Evolutionary conservation across 176 grass and related monocot species (phyloP).

Genomic region (Cenchrus americanus): DNA sequence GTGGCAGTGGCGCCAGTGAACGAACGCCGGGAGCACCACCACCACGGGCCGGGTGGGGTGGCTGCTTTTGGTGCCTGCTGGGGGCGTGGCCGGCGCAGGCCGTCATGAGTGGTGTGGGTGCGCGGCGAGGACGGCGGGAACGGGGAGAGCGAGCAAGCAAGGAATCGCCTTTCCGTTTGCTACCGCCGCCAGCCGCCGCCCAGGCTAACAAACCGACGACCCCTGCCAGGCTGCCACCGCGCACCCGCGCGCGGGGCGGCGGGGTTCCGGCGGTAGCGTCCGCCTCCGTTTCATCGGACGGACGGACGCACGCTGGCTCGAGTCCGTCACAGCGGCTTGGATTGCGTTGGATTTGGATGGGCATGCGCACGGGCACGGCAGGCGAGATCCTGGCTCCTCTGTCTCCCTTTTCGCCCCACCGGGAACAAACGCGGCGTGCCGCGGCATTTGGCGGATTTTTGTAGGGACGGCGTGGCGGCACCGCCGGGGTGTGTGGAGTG

Average conservation of each 20-base stretch:
- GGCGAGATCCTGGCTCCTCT: background rate
- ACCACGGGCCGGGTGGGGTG: background rate
- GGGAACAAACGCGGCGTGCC: background rate
- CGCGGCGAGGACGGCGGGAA: background rate
- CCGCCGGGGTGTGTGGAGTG: background rate
- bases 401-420: background rate
- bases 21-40: background rate
- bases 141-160: constrained; percentile 36
- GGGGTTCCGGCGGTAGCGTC: no score
- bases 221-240: constrained; percentile 27
- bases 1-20: background rate
- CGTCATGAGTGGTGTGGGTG: background rate
- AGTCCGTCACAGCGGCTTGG: no score
- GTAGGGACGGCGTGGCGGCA: background rate
- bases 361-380: background rate
- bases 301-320: no score
- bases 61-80: constrained; percentile 34
- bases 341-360: background rate
- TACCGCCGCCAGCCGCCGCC: background rate
- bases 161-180: constrained; percentile 51
- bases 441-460: constrained; percentile 12
- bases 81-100: background rate
- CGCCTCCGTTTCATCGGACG: constrained; percentile 9
- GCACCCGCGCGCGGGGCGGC: no score
- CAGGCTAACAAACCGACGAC: no score